Evolutionary conservation across 768 basidiomycete genomes (phyloP).

Genomic region (Pleurotus tuber-regium): DNA sequence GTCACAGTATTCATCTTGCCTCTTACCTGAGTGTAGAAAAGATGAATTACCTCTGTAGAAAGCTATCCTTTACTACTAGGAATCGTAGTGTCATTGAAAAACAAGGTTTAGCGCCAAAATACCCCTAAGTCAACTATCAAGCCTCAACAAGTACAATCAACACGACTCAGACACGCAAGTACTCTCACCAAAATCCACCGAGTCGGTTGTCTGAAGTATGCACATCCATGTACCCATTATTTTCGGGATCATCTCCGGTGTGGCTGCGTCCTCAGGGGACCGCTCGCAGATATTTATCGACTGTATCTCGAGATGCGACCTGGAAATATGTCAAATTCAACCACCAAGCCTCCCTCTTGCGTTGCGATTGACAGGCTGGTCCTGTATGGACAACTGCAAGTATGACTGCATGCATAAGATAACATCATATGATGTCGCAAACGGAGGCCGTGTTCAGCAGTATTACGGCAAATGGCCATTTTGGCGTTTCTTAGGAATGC

Average conservation of each 20-base stretch:
- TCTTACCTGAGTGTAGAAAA: too few species aligned
- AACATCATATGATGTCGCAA: slow-evolving; percentile 51
- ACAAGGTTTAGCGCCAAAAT: not conserved
- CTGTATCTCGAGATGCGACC: slow-evolving; percentile 48
- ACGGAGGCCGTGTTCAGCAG: slow-evolving; percentile 56
- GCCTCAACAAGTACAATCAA: not conserved
- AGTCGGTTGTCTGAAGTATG: too few species aligned
- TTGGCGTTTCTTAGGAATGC: slow-evolving; percentile 82
- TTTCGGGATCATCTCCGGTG: not conserved
- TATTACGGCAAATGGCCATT: slow-evolving; percentile 99
- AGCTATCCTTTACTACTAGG: too few species aligned
- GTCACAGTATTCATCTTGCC: too few species aligned
- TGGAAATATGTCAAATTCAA: slow-evolving; percentile 38
- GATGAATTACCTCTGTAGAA: too few species aligned
- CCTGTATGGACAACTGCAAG: slow-evolving; percentile 83
- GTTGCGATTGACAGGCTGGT: slow-evolving; percentile 77
- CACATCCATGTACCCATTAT: not conserved
- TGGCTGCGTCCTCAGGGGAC: slow-evolving; percentile 62
- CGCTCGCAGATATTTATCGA: slow-evolving; percentile 46
- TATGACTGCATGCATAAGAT: slow-evolving; percentile 86
- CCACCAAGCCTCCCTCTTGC: slow-evolving; percentile 41
- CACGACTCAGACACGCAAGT: too few species aligned
- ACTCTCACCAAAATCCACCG: too few species aligned
- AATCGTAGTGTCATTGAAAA: too few species aligned
- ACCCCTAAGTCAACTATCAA: not conserved